phyloP scores from a whole-genome alignment of 345 rosid species.

The Pugionium cornutum region DNA sequence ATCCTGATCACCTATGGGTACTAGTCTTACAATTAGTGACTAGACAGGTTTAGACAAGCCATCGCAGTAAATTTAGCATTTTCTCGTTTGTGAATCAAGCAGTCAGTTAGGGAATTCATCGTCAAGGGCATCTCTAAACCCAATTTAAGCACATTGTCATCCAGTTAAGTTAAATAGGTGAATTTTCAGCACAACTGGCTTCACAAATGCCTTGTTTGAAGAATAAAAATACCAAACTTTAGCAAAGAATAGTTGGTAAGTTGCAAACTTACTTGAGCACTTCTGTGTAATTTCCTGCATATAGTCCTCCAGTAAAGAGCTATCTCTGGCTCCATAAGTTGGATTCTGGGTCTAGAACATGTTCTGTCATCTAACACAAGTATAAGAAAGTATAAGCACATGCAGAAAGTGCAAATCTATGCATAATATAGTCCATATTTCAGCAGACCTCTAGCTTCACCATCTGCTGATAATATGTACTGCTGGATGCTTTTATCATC shows the following conservation, averaged over 20 bases:
- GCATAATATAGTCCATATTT: slow-evolving; percentile 31
- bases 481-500: slow-evolving; percentile 58
- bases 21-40: neutral
- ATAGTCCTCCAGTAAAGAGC: slow-evolving; percentile 80
- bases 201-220: neutral
- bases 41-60: neutral
- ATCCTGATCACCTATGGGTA: neutral
- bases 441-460: slow-evolving; percentile 54
- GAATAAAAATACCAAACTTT: neutral
- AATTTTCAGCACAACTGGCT: neutral
- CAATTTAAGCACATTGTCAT: slow-evolving; percentile 8
- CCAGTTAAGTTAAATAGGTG: neutral
- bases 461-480: slow-evolving; percentile 47
- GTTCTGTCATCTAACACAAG: slow-evolving; percentile 45
- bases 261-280: slow-evolving; percentile 68
- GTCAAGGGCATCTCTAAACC: neutral
- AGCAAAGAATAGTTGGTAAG: slow-evolving; percentile 7
- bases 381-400: slow-evolving; percentile 23
- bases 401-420: slow-evolving; percentile 5
- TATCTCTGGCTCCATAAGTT: slow-evolving; percentile 77
- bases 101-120: neutral
- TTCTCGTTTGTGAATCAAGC: slow-evolving; percentile 7
- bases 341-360: slow-evolving; percentile 43
- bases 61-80: neutral
- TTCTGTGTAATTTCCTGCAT: slow-evolving; percentile 70